A percentile compares a stretch with the other conserved stretches of the same genome.
Conservation (phyloP, 2,329 filamentous ascomycete species). For the Ilyonectria mors-panacis region DNA sequence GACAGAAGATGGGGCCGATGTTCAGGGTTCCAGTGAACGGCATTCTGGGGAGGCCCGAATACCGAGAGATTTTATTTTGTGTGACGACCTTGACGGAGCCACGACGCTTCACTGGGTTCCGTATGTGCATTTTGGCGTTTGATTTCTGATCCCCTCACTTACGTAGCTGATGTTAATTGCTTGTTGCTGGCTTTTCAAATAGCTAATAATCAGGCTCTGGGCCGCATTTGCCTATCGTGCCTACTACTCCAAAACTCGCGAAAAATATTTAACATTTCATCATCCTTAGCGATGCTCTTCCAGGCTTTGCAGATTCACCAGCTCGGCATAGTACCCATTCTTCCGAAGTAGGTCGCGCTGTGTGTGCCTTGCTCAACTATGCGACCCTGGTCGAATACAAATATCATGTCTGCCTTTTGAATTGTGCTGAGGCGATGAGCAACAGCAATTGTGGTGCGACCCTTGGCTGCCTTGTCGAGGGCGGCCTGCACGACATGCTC, state of each 20-base stretch:
- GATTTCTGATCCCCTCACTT: background rate
- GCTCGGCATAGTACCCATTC: conserved; percentile 10
- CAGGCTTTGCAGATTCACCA: conserved; percentile 15
- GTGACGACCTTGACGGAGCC: background rate
- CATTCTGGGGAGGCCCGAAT: background rate
- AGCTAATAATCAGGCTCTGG: background rate
- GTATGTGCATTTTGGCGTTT: background rate
- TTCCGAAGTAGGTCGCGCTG: background rate
- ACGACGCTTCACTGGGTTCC: background rate
- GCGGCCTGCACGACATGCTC: conserved; percentile 13
- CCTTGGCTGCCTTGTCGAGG: conserved; percentile 15
- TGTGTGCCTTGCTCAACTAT: conserved; percentile 9
- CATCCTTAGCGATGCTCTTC: background rate
- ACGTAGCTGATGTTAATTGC: background rate
- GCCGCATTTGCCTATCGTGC: background rate
- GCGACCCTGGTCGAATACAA: conserved; percentile 9
- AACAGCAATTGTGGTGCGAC: conserved; percentile 12
- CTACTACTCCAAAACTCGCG: background rate
- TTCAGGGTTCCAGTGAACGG: background rate
- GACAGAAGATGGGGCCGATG: background rate
- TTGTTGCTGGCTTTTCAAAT: background rate
- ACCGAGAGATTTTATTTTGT: background rate
- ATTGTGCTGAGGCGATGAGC: conserved; percentile 16
- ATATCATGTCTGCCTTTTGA: conserved; percentile 14
- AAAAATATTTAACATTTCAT: background rate